Evolutionary conservation across 768 basidiomycete genomes (phyloP), one percentile per base, ranked within the genome.

Genomic region (Kwoniella newhampshirensis): DNA sequence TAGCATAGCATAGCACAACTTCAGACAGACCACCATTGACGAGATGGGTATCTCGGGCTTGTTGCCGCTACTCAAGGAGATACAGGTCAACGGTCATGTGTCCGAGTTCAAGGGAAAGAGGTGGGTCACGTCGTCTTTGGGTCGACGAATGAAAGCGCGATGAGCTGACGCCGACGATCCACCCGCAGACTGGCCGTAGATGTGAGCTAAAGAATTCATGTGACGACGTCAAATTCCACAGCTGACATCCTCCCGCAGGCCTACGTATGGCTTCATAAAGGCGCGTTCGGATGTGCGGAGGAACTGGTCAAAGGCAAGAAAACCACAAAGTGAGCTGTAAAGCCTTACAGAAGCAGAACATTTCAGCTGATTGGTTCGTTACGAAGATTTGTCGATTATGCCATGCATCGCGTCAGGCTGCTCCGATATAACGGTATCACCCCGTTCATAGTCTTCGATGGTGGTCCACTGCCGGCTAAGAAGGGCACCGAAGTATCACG

Each of bases 371-470:
- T 25, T 21, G 37, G 55, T 50, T 44, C 26, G 35, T 27, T 18
- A 32, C 32, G 8, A 27, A 94, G 93, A 79, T 97, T 96, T 81
- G 91, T 98, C 57, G 87, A 94, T 74, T 99, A 94, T 78, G 87
- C 87, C 36, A 94, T 98, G 91, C 85, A 90, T 64, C 85, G 88
- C 28, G 85, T 98, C 41, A 84, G 91, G 26, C 82, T 98, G 51
- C 78, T 99, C 48, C 83, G 85, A 59, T 86, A 98, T 77, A 82
- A 90, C 74, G 84, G 84, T 21, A 88, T 98, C 57, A 82, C 82
- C 48, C 94, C 96, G 0, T 91, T 88, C 74, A 79, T 99, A 23
- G 96, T 99, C 17, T 94, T 99, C 67, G 96, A 98, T 71, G 96
- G 96, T 15, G 94, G 94, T 0, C 89, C 88, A 9, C 83, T 99